phyloP scores from a whole-genome alignment of 2,329 filamentous ascomycete genomes.

The Cadophora sp. region DNA sequence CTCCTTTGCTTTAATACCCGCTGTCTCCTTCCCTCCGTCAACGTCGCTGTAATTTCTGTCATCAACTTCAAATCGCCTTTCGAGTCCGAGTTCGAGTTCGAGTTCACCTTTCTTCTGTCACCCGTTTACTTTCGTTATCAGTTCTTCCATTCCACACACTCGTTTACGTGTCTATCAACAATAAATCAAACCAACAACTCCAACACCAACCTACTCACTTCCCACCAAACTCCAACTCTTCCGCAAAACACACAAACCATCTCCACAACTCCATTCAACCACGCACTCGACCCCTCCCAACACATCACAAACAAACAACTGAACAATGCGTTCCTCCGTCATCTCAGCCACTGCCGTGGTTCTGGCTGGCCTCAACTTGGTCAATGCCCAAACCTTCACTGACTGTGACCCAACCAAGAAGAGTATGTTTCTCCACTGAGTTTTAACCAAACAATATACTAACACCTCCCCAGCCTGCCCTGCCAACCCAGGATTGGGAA shows the following conservation, averaged over 20 bases:
- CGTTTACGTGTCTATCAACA: constrained; percentile 14
- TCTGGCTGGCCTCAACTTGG: constrained; percentile 34
- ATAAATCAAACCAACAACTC: background rate
- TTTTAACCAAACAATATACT: constrained; percentile 22
- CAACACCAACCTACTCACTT: too few relatives aligned
- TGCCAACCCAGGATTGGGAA: constrained; percentile 51
- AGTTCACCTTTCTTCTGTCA: constrained; percentile 6
- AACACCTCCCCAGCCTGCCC: constrained; percentile 47
- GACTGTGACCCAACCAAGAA: constrained; percentile 53
- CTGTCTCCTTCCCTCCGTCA: background rate
- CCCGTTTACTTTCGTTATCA: constrained; percentile 10
- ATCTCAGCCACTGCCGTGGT: constrained; percentile 33
- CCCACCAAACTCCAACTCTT: background rate
- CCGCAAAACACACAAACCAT: background rate
- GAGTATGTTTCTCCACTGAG: constrained; percentile 37
- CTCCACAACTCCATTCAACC: constrained; percentile 4
- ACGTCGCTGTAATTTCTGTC: background rate
- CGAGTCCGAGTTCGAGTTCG: background rate
- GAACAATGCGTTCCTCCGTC: constrained; percentile 36
- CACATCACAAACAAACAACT: background rate
- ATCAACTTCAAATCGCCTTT: constrained; percentile 1
- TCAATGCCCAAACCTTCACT: constrained; percentile 53
- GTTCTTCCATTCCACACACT: constrained; percentile 19
- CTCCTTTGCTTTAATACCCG: constrained; percentile 14
- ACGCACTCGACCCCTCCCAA: background rate